These are phyloP conservation scores for Niebla homalea DNA, from an alignment of 495 filamentous ascomycete genomes.

Conservation along the genomic window DNA sequence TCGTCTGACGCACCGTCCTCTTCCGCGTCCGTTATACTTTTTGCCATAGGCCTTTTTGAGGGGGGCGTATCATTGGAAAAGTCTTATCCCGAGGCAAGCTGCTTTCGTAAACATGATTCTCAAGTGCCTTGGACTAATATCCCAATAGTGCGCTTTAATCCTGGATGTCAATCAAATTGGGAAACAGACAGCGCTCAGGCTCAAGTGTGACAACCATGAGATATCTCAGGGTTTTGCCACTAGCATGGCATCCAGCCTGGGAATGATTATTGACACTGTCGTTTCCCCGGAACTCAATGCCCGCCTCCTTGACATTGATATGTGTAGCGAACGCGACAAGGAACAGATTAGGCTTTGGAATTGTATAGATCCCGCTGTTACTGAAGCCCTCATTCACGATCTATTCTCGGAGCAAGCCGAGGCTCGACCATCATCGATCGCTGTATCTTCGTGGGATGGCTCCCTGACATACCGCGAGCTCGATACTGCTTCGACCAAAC, in stretches of 20 bases:
- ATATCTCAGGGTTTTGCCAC: background rate
- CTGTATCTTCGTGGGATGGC: conserved; percentile 37
- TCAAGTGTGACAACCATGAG: background rate
- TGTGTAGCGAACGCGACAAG: conserved; percentile 17
- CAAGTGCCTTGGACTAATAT: background rate
- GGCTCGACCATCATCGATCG: conserved; percentile 21
- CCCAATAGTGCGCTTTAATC: background rate
- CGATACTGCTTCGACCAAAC: conserved; percentile 22
- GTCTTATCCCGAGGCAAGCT: too few species aligned
- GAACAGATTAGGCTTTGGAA: conserved; percentile 26
- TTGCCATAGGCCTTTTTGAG: too few species aligned
- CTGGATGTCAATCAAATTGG: background rate
- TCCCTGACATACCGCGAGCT: conserved; percentile 34
- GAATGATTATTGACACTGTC: too few species aligned
- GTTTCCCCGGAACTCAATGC: too few species aligned
- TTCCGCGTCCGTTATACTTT: too few species aligned
- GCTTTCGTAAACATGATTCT: background rate
- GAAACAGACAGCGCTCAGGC: background rate
- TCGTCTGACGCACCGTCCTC: too few species aligned
- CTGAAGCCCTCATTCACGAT: conserved; percentile 32
- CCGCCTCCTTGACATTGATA: too few species aligned
- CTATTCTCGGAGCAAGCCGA: conserved; percentile 30
- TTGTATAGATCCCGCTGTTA: conserved; percentile 19
- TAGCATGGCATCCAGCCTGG: too few species aligned
- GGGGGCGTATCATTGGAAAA: too few species aligned